Evolutionary conservation across 2,329 filamentous ascomycete species (phyloP).

Genomic region (Paecilomyces variotii): DNA sequence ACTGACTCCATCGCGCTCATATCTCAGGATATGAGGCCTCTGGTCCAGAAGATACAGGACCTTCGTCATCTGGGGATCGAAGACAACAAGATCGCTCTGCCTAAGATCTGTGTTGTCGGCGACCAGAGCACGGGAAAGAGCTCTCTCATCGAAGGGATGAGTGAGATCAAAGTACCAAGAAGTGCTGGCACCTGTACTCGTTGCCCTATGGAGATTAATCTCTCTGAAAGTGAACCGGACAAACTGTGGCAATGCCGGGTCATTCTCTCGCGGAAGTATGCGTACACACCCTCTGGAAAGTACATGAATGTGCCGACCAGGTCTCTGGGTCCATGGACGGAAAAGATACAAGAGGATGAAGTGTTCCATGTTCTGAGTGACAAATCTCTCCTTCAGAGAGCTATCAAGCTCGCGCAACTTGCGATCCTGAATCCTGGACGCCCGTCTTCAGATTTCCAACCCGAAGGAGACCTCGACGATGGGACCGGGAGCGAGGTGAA

Average conservation of each 20-base stretch:
- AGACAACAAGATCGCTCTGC: conserved; percentile 57
- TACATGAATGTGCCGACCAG: conserved; percentile 43
- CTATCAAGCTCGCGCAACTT: conserved; percentile 66
- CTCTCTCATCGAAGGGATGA: conserved; percentile 54
- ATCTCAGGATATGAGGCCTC: conserved; percentile 24
- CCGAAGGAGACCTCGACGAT: conserved; percentile 36
- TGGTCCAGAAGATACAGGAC: conserved; percentile 41
- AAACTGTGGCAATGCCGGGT: conserved; percentile 59
- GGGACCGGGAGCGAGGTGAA: conserved; percentile 43
- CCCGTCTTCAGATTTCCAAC: conserved; percentile 47
- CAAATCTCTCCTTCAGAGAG: conserved; percentile 56
- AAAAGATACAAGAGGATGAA: conserved; percentile 37
- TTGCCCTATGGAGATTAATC: conserved; percentile 72
- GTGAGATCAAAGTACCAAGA: conserved; percentile 62
- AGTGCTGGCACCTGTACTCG: conserved; percentile 67
- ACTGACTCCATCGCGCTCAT: conserved; percentile 20
- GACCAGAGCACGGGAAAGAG: conserved; percentile 83
- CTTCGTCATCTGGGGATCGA: conserved; percentile 67
- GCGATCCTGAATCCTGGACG: conserved; percentile 63
- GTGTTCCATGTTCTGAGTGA: conserved; percentile 58
- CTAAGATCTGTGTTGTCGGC: conserved; percentile 74
- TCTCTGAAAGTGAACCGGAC: conserved; percentile 44
- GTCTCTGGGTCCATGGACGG: conserved; percentile 58
- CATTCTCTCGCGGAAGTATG: conserved; percentile 58
- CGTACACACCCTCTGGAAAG: conserved; percentile 32